These are phyloP conservation scores for Millerozyma miso DNA, from an alignment of 805 yeast species.

Conservation along the genomic window DNA sequence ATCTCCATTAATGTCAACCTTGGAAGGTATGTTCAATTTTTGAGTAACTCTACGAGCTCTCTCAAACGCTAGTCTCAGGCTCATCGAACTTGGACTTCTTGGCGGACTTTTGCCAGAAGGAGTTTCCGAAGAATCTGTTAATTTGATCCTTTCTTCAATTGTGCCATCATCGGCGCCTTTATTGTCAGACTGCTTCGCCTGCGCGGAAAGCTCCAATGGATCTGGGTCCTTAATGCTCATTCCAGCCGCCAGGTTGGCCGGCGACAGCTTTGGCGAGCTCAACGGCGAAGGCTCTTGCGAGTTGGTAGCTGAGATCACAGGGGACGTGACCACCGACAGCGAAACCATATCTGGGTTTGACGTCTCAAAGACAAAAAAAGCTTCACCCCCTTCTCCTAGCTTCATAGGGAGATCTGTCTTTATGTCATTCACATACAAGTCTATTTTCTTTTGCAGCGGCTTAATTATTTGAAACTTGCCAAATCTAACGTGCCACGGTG, in stretches of 20 bases:
- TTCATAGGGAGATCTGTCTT: conserved; percentile 89
- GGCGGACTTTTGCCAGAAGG: conserved; percentile 10
- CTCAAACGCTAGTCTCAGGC: conserved; percentile 45
- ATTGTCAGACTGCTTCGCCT: not conserved
- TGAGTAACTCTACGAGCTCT: conserved; percentile 61
- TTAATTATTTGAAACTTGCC: conserved; percentile 90
- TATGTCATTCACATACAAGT: conserved; percentile 78
- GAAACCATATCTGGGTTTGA: conserved; percentile 61
- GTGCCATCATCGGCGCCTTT: conserved; percentile 14
- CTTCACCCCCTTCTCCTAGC: conserved; percentile 96
- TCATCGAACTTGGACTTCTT: conserved; percentile 15
- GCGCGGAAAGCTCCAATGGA: conserved; percentile 28
- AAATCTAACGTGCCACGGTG: conserved; percentile 95
- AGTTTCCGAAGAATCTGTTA: conserved; percentile 15
- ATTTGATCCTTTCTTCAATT: conserved; percentile 26
- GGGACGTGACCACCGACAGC: conserved; percentile 75
- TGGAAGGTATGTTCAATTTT: conserved; percentile 80
- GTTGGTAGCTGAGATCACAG: conserved; percentile 64
- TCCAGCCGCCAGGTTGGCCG: conserved; percentile 7
- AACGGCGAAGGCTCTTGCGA: conserved; percentile 52
- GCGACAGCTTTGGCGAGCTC: conserved; percentile 14
- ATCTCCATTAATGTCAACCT: conserved; percentile 85
- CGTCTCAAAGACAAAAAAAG: conserved; percentile 93
- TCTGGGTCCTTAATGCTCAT: conserved; percentile 26
- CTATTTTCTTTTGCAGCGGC: conserved; percentile 94